Conservation (phyloP, 352 stramenopile species). For the Pythium vanterpoolii region DNA sequence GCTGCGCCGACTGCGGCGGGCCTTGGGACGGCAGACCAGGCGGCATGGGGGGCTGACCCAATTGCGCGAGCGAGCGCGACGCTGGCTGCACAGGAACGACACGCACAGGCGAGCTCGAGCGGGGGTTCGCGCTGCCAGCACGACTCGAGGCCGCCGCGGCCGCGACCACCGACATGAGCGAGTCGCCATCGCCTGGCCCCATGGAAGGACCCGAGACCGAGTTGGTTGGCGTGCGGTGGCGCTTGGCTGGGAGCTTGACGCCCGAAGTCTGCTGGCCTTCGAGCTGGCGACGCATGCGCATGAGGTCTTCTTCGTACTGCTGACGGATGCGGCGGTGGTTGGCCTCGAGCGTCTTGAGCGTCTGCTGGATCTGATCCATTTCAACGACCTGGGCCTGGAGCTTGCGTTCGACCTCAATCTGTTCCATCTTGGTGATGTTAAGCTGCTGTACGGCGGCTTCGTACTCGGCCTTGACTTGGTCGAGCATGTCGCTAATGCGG, state of each 20-base stretch:
- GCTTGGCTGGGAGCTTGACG: conserved; percentile 56
- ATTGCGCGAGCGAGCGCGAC: conserved; percentile 63
- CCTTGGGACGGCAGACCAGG: conserved; percentile 20
- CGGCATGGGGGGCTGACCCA: conserved; percentile 48
- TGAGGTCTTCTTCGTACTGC: conserved; percentile 84
- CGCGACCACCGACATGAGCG: conserved; percentile 66
- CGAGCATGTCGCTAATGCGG: conserved; percentile 78
- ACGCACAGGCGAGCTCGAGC: conserved; percentile 58
- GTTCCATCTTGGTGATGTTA: conserved; percentile 87
- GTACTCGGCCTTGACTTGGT: conserved; percentile 84
- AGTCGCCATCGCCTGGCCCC: conserved; percentile 38
- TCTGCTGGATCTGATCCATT: conserved; percentile 89
- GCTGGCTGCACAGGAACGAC: conserved; percentile 67
- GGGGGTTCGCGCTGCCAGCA: conserved; percentile 24
- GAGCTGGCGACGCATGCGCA: conserved; percentile 79
- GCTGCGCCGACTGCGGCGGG: conserved; percentile 29
- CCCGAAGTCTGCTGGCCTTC: conserved; percentile 43
- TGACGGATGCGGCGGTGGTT: conserved; percentile 81
- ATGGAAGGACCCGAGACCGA: conserved; percentile 27
- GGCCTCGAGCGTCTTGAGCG: conserved; percentile 76
- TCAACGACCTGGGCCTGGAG: conserved; percentile 83
- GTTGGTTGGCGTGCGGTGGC: conserved; percentile 44
- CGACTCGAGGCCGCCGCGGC: conserved; percentile 47
- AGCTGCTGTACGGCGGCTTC: conserved; percentile 81
- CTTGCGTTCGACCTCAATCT: conserved; percentile 87